These are phyloP conservation scores for Leccinum truebloodii DNA, from an alignment of 768 basidiomycete genomes.

Conservation along the genomic window DNA sequence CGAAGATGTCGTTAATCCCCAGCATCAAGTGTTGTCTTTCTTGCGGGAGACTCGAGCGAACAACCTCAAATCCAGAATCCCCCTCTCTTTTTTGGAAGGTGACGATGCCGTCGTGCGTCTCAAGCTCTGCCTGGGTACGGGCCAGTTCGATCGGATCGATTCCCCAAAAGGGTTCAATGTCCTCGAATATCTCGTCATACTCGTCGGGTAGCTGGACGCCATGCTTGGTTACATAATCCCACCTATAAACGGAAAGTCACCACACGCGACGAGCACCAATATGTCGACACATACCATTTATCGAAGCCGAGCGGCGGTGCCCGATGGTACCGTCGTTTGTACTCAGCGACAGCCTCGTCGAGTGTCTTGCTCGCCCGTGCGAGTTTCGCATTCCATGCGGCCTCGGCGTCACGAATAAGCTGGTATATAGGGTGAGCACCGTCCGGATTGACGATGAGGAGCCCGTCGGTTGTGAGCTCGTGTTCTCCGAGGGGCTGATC, in stretches of 20 bases:
- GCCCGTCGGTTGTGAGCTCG: slow-evolving; percentile 27
- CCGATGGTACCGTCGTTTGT: slow-evolving; percentile 35
- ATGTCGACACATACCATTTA: slow-evolving; percentile 37
- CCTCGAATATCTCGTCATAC: slow-evolving; percentile 45
- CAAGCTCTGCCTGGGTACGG: slow-evolving; percentile 20
- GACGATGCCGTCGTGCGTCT: slow-evolving; percentile 12
- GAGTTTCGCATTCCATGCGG: slow-evolving; percentile 38
- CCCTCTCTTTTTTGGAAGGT: slow-evolving; percentile 28
- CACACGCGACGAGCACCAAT: neutral
- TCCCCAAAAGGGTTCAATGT: slow-evolving; percentile 40
- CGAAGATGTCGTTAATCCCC: slow-evolving; percentile 17
- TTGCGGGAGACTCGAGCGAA: slow-evolving; percentile 14
- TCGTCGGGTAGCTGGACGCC: slow-evolving; percentile 45
- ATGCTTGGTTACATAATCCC: slow-evolving; percentile 24
- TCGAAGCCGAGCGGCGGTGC: slow-evolving; percentile 44
- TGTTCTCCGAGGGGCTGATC: slow-evolving; percentile 17
- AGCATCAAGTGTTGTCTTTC: slow-evolving; percentile 1
- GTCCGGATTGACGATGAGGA: slow-evolving; percentile 36
- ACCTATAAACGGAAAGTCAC: neutral
- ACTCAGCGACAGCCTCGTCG: slow-evolving; percentile 40
- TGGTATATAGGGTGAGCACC: slow-evolving; percentile 47
- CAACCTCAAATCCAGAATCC: slow-evolving; percentile 11
- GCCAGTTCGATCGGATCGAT: slow-evolving; percentile 34
- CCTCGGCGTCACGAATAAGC: slow-evolving; percentile 39
- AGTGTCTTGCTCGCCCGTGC: slow-evolving; percentile 39